Evolutionary conservation across 192 early-diverging fungal species (phyloP), one percentile per base, ranked within the genome.

Genomic region (Backusella australiensis): DNA sequence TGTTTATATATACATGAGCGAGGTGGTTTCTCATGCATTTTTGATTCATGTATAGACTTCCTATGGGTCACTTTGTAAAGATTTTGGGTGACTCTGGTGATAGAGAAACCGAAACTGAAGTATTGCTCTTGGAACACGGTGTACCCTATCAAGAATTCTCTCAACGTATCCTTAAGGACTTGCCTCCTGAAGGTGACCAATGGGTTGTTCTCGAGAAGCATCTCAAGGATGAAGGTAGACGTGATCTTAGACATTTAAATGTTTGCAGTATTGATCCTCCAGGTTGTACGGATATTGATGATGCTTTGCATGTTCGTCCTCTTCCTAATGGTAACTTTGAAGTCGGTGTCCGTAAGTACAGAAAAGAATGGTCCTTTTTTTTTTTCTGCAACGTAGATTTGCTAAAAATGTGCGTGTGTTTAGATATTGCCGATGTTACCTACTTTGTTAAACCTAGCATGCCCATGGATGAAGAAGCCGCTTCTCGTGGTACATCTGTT

Each of bases 251-350:
- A 46, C 69, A 86, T 53, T 75, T 96, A 65, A 90, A 96, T 77
- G 85, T 99, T 1, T 98, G 97, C 85, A 96, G 94, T 82, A 99
- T 99, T 72, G 98, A 99, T 90, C 98, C 98, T 42, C 98, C 98
- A 42, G 94, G 96, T 6, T 99, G 98, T 90, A 98, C 97, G 0
- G 98, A 99, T 89, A 99, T 99, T 69, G 98, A 99, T 86, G 98
- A 99, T 86, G 96, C 98, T 0, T 88, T 99, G 39, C 98, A 99
- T 76, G 93, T 93, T 1, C 71, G 89, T 23, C 26, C 74, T 56
- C 85, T 99, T 68, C 75, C 80, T 49, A 81, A 85, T 78, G 81
- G 81, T 11, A 75, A 78, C 29, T 82, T 63, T 73, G 77, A 82
- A 74, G 63, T 82, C 19, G 91, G 91, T 70, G 91, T 92, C 68